Base-by-base conservation (phyloP, 805 yeast genomes). In the Yarrowia hollandica region DNA sequence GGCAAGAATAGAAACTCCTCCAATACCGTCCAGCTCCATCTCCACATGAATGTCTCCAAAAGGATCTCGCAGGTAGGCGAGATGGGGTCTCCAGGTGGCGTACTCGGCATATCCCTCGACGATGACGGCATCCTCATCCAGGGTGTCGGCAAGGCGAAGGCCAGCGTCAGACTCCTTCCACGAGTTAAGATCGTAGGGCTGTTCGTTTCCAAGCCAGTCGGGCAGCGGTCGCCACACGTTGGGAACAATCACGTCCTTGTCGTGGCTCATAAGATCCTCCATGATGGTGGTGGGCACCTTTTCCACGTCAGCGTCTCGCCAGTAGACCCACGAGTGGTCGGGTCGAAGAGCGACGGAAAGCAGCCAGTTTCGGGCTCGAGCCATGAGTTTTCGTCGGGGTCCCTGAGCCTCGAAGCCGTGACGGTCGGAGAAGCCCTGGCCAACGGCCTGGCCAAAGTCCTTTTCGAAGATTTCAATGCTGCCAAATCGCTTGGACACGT, bases 291-390 rank as follows among this genome's bases (percentile, higher is more conserved):
- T 79, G 1, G 97, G 96, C 23, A 88, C 85, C 0, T 92, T 86
- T 71, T 92, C 96, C n/a, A 92, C 96, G 72, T 92, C 98, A 11
- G 95, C 97, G 75, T 92, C 98, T 72, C 99, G 79, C 99, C 99
- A 92, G 72, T 92, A 91, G 10, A 92, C 97, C 88, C 92, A 91
- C 3, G 96, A 86, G 70, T 92, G 99, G 71, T 92, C 86, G 0
- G 99, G 98, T 71, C 86, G 86, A 44, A 92, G 72, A 1, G 97
- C 95, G 7, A 86, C 94, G 0, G 92, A 77, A 68, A 90, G 82
- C 39, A 92, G 75, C 99, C 98, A 92, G 72, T 92, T 92, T 71
- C 99, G 80, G 6, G 98, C 97, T 60, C 92, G 80, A 1, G 96
- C 98, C 99, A 92, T 92, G 65, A 90, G 78, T 71, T 92, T 94